Conservation (phyloP, 345 rosid species). For the Eucalyptus cloeziana region DNA sequence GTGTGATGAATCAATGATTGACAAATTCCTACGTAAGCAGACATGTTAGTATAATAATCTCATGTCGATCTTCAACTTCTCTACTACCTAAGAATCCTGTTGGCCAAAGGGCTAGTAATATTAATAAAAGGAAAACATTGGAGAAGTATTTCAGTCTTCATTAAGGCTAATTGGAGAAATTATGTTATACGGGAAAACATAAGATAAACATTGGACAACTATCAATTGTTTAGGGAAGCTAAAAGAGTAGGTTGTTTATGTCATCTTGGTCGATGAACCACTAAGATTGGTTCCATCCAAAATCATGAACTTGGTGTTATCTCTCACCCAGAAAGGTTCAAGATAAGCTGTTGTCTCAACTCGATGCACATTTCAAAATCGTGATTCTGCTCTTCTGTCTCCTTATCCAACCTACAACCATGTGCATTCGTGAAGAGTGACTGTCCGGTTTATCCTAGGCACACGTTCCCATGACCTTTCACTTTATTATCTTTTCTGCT, state of each 20-base stretch:
- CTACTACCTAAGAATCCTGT: constrained; percentile 45
- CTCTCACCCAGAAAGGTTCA: neutral
- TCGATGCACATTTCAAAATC: neutral
- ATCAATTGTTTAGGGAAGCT: neutral
- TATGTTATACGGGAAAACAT: neutral
- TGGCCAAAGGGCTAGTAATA: constrained; percentile 25
- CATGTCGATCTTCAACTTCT: constrained; percentile 45
- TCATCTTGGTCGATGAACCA: neutral
- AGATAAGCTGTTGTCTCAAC: neutral
- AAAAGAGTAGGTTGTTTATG: neutral
- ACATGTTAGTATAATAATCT: neutral
- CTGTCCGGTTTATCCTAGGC: too few species aligned
- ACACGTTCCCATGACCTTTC: neutral
- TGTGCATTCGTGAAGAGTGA: neutral
- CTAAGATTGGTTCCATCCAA: neutral
- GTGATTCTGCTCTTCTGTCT: neutral
- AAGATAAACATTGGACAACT: neutral
- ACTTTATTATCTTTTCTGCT: neutral
- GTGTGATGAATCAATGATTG: neutral
- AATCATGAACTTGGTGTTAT: neutral
- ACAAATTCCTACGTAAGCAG: neutral
- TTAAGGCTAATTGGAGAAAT: neutral
- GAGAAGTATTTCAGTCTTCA: neutral
- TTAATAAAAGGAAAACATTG: constrained; percentile 19
- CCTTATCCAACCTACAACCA: neutral